A percentile compares a stretch with the other conserved stretches of the same genome.
phyloP scores from a whole-genome alignment of 805 yeast species.

The Cyberlindnera galapagoensis region DNA sequence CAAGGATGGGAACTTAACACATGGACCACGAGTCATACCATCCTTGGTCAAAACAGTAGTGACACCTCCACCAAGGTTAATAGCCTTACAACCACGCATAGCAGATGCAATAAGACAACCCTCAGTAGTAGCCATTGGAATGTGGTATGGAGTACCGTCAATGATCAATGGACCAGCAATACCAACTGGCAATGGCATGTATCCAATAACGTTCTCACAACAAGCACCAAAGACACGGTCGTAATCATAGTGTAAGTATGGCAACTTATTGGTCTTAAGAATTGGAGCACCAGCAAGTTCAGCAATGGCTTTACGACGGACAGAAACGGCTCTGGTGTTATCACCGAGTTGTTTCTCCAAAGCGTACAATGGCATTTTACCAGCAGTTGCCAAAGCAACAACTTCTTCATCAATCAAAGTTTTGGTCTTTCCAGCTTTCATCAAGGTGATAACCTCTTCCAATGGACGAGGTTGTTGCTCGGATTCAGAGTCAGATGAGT shows the following conservation, averaged over 20 bases:
- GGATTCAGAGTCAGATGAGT: slow-evolving; percentile 29
- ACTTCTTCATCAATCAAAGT: slow-evolving; percentile 69
- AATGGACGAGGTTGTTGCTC: slow-evolving; percentile 41
- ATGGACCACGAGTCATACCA: slow-evolving; percentile 99
- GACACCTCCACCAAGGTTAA: slow-evolving; percentile 96
- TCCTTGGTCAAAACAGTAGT: slow-evolving; percentile 86
- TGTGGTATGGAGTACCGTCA: slow-evolving; percentile 81
- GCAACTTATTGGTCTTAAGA: slow-evolving; percentile 63
- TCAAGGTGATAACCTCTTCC: slow-evolving; percentile 54
- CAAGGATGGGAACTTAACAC: slow-evolving; percentile 82
- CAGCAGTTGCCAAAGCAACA: slow-evolving; percentile 57
- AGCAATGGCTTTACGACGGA: slow-evolving; percentile 92
- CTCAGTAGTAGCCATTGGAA: slow-evolving; percentile 99
- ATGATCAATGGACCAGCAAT: slow-evolving; percentile 94
- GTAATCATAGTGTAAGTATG: slow-evolving; percentile 80
- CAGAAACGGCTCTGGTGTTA: slow-evolving; percentile 85
- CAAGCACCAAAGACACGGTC: slow-evolving; percentile 98
- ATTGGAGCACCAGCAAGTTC: slow-evolving; percentile 76
- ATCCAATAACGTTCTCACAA: slow-evolving; percentile 98
- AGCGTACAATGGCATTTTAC: slow-evolving; percentile 87
- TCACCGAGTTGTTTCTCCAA: slow-evolving; percentile 88
- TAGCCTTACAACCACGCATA: slow-evolving; percentile 98
- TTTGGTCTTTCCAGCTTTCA: slow-evolving; percentile 68
- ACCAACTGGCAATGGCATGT: slow-evolving; percentile 94
- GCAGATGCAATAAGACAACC: slow-evolving; percentile 98